Evolutionary conservation across 805 yeast species (phyloP), one percentile per base, ranked within the genome.

Genomic region (Saccharomycopsis guyanensis): DNA sequence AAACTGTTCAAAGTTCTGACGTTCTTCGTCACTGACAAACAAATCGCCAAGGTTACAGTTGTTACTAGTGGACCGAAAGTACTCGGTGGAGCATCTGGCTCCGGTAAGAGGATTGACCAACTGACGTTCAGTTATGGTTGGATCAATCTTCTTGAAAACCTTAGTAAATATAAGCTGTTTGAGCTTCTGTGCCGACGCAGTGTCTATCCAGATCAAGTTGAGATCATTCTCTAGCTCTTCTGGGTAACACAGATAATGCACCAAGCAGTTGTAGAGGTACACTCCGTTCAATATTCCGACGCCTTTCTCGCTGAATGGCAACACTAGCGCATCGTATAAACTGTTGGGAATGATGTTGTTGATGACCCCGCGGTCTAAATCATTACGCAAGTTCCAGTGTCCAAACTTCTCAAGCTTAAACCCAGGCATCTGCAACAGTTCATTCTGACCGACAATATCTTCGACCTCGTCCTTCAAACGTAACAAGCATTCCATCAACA

Each of bases 151-250:
- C 15, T 43, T 33, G 33, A 49, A 45, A 20, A 49, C 23, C n/a
- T 42, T 18, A 2, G 23, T n/a, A 18, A 32, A 49, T 15, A 49
- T 49, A 16, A 46, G 19, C 6, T 39, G 20, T 29, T 49, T 41
- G 20, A 49, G 31, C 31, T 40, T 40, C 3, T 27, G 18, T 16
- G 38, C 34, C 3, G 50, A 45, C 6, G 34, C 16, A 15, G 16
- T 40, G 27, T 49, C 53, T 8, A 15, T 13, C 53, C 53, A 49
- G n/a, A 49, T 35, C 27, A 46, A 24, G 32, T 40, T 40, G 4
- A 36, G 18, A 6, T 32, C 38, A 12, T 7, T 8, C 4, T 5
- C 8, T 3, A 45, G 20, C 20, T 49, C 52, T 10, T 41, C 43
- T 4, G 42, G 50, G 33, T 16, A 39, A 20, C 50, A 46, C 3